Base-by-base conservation (phyloP, 2,329 filamentous ascomycete genomes). In the Proliferodiscus dingleyae region DNA sequence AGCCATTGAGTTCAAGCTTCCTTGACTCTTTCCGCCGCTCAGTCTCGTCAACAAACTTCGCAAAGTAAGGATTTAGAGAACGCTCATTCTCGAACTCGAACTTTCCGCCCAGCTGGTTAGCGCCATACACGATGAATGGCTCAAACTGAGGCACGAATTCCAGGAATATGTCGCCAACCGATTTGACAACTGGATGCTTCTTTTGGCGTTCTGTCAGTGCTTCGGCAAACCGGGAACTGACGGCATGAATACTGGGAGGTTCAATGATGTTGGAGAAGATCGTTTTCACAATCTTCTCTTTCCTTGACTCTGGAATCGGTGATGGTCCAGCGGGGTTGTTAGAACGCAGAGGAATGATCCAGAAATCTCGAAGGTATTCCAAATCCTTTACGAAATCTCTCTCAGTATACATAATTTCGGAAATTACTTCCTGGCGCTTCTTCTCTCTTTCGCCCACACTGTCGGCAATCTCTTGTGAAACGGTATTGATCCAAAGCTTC, bases 401-500 rank as follows among this genome's bases (percentile, higher is more conserved):
- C 66, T 98, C 93, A 0, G 93, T 98, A 69, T 98, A 98, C 81
- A 94, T 96, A 51, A 97, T 83, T 66, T 98, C 93, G 5, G 91
- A 96, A 49, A 98, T 96, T 57, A 98, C 87, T 64, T 98, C 93
- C 64, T 98, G 93, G 36, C 93, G 81, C 72, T 97, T 97, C 81
- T 95, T 94, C 67, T 98, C 93, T 55, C 80, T 81, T 56, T 98
- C 93, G 40, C 82, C 83, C 23, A 96, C 84, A 61, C 84, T 87
- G 57, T 97, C 90, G 1, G 90, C 89, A 46, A 98, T 75, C 65
- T 97, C 93, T 66, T 95, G 93, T 1, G 90, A 88, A 28, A 98
- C 93, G 11, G 90, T 95, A 66, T 97, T 97, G 68, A 98, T 98
- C 93, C 93, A 98, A 29, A 98, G 77, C 67, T 97, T 97, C 71